Evolutionary conservation across 129 eudicot genomes (phyloP), one percentile per base, ranked within the genome.

Genomic region (Flaveria bidentis): DNA sequence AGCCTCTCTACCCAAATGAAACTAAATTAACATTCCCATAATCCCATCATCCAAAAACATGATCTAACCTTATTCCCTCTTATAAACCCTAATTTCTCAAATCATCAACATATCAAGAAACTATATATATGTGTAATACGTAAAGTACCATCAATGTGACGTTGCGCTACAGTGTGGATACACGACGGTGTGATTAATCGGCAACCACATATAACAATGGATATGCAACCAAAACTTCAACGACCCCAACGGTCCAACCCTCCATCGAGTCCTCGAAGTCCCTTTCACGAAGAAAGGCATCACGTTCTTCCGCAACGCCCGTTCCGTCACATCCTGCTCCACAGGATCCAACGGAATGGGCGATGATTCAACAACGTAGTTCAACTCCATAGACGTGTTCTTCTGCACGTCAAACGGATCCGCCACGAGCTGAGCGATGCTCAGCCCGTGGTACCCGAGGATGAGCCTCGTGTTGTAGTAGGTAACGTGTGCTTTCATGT

Each of bases 181-280:
- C 0, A 58, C 79, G 1, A 49, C 57, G 22, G 42, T 73, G 1
- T 15, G 45, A 45, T 82, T 79, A 4, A 63, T 41, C 2, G 85
- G 88, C 75, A 93, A 75, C 47, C 6, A 58, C 15, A 93, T 80
- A 1, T 52, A 15, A 47, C 98, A 93, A 74, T 84, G 64, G 52
- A 90, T 62, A 72, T 80, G 84, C 75, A 86, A 57, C 91, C 87
- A 80, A 71, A 90, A 90, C 84, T 87, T 90, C 22, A 87, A 80
- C 16, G 91, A 84, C 4, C 93, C 90, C 49, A 93, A 15, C 15
- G 85, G 83, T 60, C 96, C 86, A 8, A 90, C 83, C 50, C 86
- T 73, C 96, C 96, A 90, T 26, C 86, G 74, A 0, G 96, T 85
- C 81, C 85, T 85, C 30, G 89, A 66, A 13, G 25, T 87, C 50